Conservation (phyloP, 441 rosid genomes). For the Gossypium aridum region DNA sequence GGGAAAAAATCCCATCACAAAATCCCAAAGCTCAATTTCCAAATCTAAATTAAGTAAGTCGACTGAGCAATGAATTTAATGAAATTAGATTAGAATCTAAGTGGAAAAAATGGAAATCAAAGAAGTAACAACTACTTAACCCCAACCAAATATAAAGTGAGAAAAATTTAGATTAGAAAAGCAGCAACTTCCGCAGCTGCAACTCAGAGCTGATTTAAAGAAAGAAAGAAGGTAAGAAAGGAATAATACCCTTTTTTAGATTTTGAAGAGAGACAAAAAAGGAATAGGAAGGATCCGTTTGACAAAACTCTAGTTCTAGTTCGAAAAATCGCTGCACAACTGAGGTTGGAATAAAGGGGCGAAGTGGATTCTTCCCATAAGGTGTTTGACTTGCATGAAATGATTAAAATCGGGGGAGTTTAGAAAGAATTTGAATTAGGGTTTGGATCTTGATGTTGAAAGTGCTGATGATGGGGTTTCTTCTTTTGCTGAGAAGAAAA, state of each 20-base stretch:
- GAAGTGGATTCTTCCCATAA: not conserved
- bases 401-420: not conserved
- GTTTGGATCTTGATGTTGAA: not conserved
- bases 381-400: not conserved
- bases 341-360: not conserved
- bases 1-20: not conserved
- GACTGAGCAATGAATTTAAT: not conserved
- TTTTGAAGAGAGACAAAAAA: not conserved
- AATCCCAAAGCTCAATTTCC: not conserved
- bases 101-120: not conserved
- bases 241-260: not conserved
- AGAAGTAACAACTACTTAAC: not conserved
- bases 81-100: not conserved
- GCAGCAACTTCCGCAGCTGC: not conserved
- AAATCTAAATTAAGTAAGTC: not conserved
- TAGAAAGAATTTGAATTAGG: slow-evolving; percentile 1
- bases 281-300: not conserved
- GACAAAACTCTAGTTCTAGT: slow-evolving; percentile 2
- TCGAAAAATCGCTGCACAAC: slow-evolving; percentile 10
- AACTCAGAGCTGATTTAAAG: not conserved
- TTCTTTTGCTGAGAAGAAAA: not conserved
- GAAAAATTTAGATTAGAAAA: not conserved
- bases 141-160: not conserved
- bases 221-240: not conserved
- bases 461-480: not conserved